Evolutionary conservation across 805 yeast genomes (phyloP), one percentile per base, ranked within the genome.

Genomic region (Schwanniomyces pseudopolymorphus): DNA sequence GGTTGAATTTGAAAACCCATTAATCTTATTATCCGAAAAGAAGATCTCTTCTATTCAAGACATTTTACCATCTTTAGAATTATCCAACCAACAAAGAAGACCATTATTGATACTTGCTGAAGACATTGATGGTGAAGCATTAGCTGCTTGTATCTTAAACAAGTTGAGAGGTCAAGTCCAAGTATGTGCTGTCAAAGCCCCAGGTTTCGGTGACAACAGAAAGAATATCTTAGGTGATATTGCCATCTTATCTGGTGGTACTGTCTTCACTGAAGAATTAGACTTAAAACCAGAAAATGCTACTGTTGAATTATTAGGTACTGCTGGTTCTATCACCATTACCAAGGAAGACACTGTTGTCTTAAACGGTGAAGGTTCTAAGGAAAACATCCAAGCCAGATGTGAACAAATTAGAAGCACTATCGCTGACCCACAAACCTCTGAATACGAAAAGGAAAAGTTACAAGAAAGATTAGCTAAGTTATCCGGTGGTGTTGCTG

Each of bases 121-220:
- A 77, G 97, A 89, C 63, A 79, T 94, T 50, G 98, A 92, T 60
- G 98, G 98, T 60, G 98, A 94, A 78, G 99, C 99, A 41, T 80
- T 94, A 52, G 98, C 98, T 58, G 97, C 97, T 55, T 90, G 98
- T 74, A 86, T 94, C 60, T 80, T 94, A 69, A 94, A 94, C 83
- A 94, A 94, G 77, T 81, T 94, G 65, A 87, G 97, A 77, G 97
- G 97, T 57, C 98, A 92, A 78, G 97, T 94, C 51, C 95, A 89
- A 73, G 97, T 94, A 50, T 87, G 94, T 67, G 95, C 94, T 58
- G 97, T 94, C 56, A 92, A 91, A 80, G 96, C 98, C 27, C 99
- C 99, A 61, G 99, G 99, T 44, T 94, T 92, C 63, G 99, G 98
- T 70, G 99, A 94, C 78, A 91, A 94, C 84, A 87, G 97, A 77